Conservation (phyloP, 345 rosid genomes). For the Rhodamnia argentea region DNA sequence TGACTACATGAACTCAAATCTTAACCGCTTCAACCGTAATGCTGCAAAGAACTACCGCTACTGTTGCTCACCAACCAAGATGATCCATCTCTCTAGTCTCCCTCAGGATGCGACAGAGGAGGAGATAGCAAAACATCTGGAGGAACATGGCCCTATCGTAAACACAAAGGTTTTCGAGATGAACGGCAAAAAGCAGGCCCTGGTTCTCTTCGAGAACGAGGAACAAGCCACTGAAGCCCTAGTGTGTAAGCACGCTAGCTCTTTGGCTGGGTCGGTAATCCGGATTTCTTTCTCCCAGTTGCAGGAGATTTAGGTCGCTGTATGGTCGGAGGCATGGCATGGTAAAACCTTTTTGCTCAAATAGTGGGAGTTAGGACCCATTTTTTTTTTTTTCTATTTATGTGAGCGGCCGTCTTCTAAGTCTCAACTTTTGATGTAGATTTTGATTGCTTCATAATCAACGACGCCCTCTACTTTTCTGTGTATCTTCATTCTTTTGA, state of each 20-base stretch:
- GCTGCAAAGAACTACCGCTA: constrained; percentile 96
- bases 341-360: not conserved
- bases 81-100: constrained; percentile 84
- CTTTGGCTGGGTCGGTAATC: constrained; percentile 68
- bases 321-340: not conserved
- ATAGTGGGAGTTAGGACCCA: not conserved
- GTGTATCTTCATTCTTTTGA: not conserved
- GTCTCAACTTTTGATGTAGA: not conserved
- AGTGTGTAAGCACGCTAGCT: constrained; percentile 83
- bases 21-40: constrained; percentile 92
- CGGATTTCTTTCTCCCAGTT: constrained; percentile 97
- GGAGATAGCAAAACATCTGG: constrained; percentile 63
- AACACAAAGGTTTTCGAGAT: constrained; percentile 82
- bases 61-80: constrained; percentile 97
- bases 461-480: not conserved
- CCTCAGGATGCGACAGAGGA: constrained; percentile 85
- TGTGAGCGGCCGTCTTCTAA: not conserved
- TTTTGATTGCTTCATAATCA: not conserved
- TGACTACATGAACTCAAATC: constrained; percentile 71
- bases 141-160: constrained; percentile 60
- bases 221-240: constrained; percentile 93
- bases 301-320: constrained; percentile 41
- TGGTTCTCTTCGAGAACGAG: constrained; percentile 70
- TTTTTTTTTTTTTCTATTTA: not conserved
- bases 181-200: constrained; percentile 93